These are phyloP conservation scores for Cladorrhinum sp. DNA, from an alignment of 2,329 filamentous ascomycete genomes.

Conservation along the genomic window DNA sequence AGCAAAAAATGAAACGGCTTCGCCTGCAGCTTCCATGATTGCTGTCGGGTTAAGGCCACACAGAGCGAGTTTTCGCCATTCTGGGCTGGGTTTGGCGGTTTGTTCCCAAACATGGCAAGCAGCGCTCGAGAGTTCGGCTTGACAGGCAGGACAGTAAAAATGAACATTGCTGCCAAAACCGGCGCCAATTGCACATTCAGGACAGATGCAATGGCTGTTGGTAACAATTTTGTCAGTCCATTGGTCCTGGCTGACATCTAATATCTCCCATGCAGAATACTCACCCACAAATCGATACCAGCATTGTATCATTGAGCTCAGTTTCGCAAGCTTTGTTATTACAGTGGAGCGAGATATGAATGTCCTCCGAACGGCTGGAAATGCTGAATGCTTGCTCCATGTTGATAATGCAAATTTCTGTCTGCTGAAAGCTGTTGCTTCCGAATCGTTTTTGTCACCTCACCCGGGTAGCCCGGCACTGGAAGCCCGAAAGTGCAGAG, in stretches of 20 bases:
- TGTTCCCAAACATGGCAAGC: constrained; percentile 67
- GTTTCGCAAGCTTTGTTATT: constrained; percentile 75
- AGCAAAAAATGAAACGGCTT: constrained; percentile 78
- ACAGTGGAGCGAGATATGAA: constrained; percentile 55
- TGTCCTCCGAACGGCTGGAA: too few species aligned
- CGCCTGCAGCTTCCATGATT: constrained; percentile 82
- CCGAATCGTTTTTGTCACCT: too few species aligned
- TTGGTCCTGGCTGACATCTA: background rate
- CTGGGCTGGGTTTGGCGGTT: constrained; percentile 71
- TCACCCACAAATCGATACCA: constrained; percentile 88
- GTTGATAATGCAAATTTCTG: background rate
- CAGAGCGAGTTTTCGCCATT: constrained; percentile 84
- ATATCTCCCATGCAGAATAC: background rate
- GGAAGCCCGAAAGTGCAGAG: too few species aligned
- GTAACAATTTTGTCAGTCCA: background rate
- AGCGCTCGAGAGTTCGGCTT: constrained; percentile 62
- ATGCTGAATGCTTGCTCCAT: too few species aligned
- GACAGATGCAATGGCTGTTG: constrained; percentile 78
- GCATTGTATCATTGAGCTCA: constrained; percentile 22
- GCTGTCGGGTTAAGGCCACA: constrained; percentile 76
- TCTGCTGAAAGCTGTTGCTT: too few species aligned
- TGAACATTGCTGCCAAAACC: constrained; percentile 58
- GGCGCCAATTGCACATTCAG: constrained; percentile 64
- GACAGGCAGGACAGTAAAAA: constrained; percentile 72
- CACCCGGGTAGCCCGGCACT: too few species aligned